phyloP scores from a whole-genome alignment of 2,329 filamentous ascomycete species.

The Fusarium drepaniforme region DNA sequence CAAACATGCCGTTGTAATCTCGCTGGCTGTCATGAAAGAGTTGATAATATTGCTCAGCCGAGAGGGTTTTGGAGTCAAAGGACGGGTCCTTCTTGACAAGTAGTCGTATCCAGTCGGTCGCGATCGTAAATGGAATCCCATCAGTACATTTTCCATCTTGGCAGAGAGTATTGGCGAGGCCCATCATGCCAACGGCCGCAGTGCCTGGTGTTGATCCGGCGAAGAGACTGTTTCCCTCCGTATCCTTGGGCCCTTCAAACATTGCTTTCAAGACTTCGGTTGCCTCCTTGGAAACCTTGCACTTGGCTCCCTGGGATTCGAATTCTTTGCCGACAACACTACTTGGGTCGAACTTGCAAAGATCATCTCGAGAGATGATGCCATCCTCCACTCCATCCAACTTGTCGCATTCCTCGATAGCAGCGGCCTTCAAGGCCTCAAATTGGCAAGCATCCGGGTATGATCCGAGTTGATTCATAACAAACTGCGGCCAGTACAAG shows the following conservation, averaged over 20 bases:
- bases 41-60: neutral
- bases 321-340: neutral
- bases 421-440: neutral
- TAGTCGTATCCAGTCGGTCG: neutral
- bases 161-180: neutral
- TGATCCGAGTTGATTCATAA: slow-evolving; percentile 1
- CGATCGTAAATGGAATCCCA: neutral
- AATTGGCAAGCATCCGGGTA: slow-evolving; percentile 11
- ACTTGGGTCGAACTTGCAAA: slow-evolving; percentile 11
- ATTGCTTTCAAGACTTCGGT: neutral
- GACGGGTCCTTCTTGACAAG: neutral
- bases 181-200: neutral
- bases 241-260: neutral
- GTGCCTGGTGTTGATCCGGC: neutral
- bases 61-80: neutral
- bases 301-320: neutral
- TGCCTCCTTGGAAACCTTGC: neutral
- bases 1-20: neutral
- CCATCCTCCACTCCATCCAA: slow-evolving; percentile 8
- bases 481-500: slow-evolving; percentile 10
- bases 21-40: neutral
- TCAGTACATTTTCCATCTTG: neutral
- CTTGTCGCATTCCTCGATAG: slow-evolving; percentile 2
- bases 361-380: neutral
- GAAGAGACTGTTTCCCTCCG: neutral